A percentile compares a stretch with the other conserved stretches of the same genome.
phyloP scores from a whole-genome alignment of 148 eudicot genomes.

The Agrostemma githago region DNA sequence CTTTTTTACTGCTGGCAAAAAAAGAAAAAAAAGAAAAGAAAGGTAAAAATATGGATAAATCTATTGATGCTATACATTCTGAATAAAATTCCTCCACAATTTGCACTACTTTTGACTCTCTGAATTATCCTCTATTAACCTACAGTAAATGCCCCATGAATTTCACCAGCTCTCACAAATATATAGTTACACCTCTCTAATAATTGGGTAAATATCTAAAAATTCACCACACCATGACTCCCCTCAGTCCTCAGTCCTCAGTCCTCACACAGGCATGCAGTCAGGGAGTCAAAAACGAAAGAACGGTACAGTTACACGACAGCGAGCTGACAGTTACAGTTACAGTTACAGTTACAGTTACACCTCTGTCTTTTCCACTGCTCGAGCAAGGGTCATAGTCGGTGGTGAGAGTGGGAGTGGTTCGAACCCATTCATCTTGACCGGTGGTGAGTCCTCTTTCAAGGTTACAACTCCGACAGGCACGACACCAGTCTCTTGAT shows the following conservation, averaged over 20 bases:
- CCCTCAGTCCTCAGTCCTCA: no score
- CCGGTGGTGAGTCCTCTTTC: constrained; percentile 28
- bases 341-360: not conserved
- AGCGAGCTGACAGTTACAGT: not conserved
- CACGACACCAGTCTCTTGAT: constrained; percentile 33
- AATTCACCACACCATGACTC: constrained; percentile 12
- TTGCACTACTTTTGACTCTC: constrained; percentile 11
- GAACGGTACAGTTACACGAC: not conserved
- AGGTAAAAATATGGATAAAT: not conserved
- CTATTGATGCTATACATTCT: constrained; percentile 29
- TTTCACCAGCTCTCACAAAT: constrained; percentile 3
- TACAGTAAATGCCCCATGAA: not conserved
- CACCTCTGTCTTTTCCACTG: not conserved
- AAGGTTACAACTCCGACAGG: constrained; percentile 30
- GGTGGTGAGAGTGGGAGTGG: constrained; percentile 28
- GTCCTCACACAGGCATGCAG: constrained; percentile 5
- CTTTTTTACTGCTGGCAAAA: no score
- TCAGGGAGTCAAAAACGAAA: not conserved
- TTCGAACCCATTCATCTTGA: constrained; percentile 51
- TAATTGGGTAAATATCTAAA: constrained; percentile 7
- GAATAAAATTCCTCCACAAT: constrained; percentile 9
- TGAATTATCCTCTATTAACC: constrained; percentile 16
- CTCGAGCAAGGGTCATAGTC: constrained; percentile 23
- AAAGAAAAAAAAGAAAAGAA: no score
- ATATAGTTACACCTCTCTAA: constrained; percentile 22